Conservation (phyloP, 495 filamentous ascomycete genomes). For the Xylaria longipes region DNA sequence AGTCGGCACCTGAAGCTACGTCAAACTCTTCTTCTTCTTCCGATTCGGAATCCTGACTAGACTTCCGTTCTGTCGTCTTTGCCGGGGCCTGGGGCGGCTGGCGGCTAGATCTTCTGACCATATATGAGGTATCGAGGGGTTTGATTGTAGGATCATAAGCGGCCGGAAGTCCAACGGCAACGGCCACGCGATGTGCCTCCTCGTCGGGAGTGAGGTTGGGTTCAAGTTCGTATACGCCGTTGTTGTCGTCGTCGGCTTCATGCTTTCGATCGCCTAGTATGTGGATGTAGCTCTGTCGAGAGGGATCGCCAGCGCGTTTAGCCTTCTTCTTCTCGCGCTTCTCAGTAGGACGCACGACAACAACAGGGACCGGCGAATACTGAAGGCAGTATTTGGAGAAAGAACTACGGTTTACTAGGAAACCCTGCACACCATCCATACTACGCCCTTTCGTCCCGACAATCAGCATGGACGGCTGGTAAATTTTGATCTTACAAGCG, state of each 20-base stretch:
- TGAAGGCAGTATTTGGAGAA: slow-evolving; percentile 97
- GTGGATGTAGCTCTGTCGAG: slow-evolving; percentile 77
- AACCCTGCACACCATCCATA: slow-evolving; percentile 84
- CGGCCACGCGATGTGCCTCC: slow-evolving; percentile 74
- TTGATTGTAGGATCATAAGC: slow-evolving; percentile 62
- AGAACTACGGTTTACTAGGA: slow-evolving; percentile 80
- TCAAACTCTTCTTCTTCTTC: slow-evolving; percentile 60
- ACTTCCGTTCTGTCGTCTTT: slow-evolving; percentile 36
- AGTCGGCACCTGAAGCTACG: slow-evolving; percentile 44
- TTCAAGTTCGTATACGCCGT: slow-evolving; percentile 55
- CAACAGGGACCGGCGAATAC: slow-evolving; percentile 94
- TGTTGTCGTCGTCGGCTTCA: slow-evolving; percentile 56
- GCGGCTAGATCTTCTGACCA: slow-evolving; percentile 34
- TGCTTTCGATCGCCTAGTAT: slow-evolving; percentile 76
- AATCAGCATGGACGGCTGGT: slow-evolving; percentile 93
- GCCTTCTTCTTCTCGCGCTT: slow-evolving; percentile 92
- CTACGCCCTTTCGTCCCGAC: slow-evolving; percentile 91
- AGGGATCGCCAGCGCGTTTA: slow-evolving; percentile 82
- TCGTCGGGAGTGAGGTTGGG: slow-evolving; percentile 57
- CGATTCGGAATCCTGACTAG: slow-evolving; percentile 56
- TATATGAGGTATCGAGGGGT: slow-evolving; percentile 50
- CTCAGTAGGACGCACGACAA: slow-evolving; percentile 88
- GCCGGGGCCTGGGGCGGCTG: slow-evolving; percentile 36
- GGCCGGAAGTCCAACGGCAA: slow-evolving; percentile 70
- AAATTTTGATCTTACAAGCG: slow-evolving; percentile 77